Base-by-base conservation (phyloP, 306 rosid species). In the Betula pendula region DNA sequence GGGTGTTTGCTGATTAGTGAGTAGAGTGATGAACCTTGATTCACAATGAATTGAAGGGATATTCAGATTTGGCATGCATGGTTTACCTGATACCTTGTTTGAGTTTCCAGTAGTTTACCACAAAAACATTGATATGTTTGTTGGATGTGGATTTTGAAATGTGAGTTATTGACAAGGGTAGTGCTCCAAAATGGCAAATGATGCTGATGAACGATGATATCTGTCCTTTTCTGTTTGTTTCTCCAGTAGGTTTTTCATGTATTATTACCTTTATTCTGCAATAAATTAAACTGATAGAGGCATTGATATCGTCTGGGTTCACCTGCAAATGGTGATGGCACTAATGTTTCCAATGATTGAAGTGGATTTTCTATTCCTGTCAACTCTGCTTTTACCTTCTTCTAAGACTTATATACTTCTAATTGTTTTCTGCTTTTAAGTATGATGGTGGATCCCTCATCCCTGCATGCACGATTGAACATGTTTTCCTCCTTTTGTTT, bases 351-450 rank as follows among this genome's bases (percentile, higher is more conserved):
- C 45, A 65, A 17, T 19, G 48, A 9, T 38, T 65, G 24, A n/a
- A n/a, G 24, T 1, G 45, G 45, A 65, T 14, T 71, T 52, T 87
- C 76, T 73, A 27, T 35, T 22, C 43, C 38, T 49, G 72, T 27
- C 33, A 79, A 60, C 15, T 59, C 33, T 79, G 45, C n/a, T 78
- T 65, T 31, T 52, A n/a, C 55, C 71, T 72, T 56, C 50, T 80
- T 77, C 42, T 33, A 63, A 35, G 51, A 24, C 25, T 44, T 66
- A 40, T 49, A 33, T n/a, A 8, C 48, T 43, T 75, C 45, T 33
- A 42, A 33, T 75, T 62, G 49, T 58, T 24, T 77, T 52, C 42
- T 77, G 52, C n/a, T 20, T 71, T 62, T 78, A 63, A 42, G 17
- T 67, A 43, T 80, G 59, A 76, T 72, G n/a, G 33, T 48, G 31